phyloP scores from a whole-genome alignment of 371 early-diverging fungal species.

The Apophysomyces sp. region DNA sequence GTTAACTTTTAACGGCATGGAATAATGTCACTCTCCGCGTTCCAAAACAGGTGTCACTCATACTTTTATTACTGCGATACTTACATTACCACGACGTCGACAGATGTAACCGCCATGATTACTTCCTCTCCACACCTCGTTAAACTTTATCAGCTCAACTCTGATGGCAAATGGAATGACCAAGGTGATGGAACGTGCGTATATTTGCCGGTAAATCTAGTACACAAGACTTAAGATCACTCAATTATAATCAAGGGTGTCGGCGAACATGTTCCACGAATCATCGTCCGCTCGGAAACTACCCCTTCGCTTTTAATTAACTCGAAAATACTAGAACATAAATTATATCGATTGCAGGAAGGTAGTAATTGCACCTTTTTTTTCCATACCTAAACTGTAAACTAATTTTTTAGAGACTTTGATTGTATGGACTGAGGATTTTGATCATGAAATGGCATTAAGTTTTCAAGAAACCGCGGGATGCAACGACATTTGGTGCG shows the following conservation, averaged over 20 bases:
- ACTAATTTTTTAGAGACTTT: conserved; percentile 56
- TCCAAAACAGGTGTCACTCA: too few species aligned
- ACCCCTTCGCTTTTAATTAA: conserved; percentile 56
- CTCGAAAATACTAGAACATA: conserved; percentile 53
- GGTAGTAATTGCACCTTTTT: conserved; percentile 31
- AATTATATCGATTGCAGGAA: conserved; percentile 69
- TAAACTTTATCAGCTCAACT: conserved; percentile 67
- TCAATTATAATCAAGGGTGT: conserved; percentile 25
- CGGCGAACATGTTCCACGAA: conserved; percentile 17
- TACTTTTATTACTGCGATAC: neutral
- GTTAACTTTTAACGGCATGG: too few species aligned
- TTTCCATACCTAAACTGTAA: neutral
- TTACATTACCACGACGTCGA: neutral
- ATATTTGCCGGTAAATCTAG: conserved; percentile 35
- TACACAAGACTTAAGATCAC: neutral
- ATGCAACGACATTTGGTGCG: conserved; percentile 29
- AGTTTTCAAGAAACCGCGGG: conserved; percentile 81
- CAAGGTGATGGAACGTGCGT: conserved; percentile 67
- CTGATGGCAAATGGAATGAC: conserved; percentile 63
- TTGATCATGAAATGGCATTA: conserved; percentile 72
- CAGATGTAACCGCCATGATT: neutral
- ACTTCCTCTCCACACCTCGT: conserved; percentile 37
- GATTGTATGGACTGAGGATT: conserved; percentile 80
- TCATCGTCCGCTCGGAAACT: conserved; percentile 56
- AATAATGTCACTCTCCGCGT: too few species aligned